Evolutionary conservation across 1,284 basidiomycete genomes (phyloP).

Genomic region (Cryptococcus depauperatus): DNA sequence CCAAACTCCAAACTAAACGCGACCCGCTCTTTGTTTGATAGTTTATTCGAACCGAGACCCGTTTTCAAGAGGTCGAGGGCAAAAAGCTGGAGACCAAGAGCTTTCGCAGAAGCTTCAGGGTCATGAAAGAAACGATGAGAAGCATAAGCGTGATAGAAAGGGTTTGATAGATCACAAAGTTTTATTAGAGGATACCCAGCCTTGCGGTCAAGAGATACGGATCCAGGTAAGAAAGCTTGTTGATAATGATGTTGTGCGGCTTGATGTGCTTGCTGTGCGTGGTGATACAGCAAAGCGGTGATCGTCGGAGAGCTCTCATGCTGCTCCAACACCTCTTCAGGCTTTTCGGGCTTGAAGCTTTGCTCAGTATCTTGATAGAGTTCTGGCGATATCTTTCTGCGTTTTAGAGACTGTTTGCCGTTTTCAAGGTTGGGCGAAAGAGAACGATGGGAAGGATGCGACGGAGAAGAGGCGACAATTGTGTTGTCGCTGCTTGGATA

Average conservation of each 20-base stretch:
- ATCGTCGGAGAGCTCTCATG: background rate
- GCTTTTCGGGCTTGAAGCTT: no score
- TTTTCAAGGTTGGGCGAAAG: no score
- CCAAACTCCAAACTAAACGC: conserved; percentile 32
- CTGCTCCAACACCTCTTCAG: background rate
- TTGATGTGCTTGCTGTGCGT: conserved; percentile 26
- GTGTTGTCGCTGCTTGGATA: no score
- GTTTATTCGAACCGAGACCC: conserved; percentile 13
- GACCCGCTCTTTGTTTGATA: conserved; percentile 30
- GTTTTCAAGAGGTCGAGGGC: conserved; percentile 28
- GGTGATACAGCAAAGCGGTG: conserved; percentile 28
- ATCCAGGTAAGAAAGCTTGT: conserved; percentile 32
- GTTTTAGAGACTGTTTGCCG: conserved; percentile 4
- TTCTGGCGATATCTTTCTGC: conserved; percentile 8
- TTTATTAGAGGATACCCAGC: background rate
- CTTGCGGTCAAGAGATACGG: conserved; percentile 4
- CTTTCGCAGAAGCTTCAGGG: conserved; percentile 17
- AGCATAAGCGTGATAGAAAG: background rate
- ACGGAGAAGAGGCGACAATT: no score
- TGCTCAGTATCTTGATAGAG: background rate
- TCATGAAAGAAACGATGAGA: conserved; percentile 18
- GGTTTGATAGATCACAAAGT: background rate
- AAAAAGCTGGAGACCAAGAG: conserved; percentile 23
- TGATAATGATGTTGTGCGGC: conserved; percentile 25
- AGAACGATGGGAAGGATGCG: no score